Evolutionary conservation across 2,329 filamentous ascomycete species (phyloP), one percentile per base, ranked within the genome.

Genomic region (Plectosphaerella cucumerina): DNA sequence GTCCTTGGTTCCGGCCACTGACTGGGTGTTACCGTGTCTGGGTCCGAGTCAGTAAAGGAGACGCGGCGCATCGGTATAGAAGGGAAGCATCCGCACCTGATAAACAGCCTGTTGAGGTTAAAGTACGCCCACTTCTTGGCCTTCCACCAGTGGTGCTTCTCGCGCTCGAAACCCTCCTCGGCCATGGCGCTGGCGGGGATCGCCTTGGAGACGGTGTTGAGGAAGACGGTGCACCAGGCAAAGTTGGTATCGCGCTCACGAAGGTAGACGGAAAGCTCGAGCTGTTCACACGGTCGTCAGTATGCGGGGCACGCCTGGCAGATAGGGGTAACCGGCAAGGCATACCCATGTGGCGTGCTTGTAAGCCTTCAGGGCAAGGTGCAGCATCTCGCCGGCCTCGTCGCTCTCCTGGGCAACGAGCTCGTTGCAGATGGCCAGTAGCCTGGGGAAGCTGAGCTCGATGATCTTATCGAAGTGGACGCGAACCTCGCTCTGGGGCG

Each of bases 41-140:
- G 33, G 10, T 21, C 34, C 9, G 6, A 44, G 56, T 70, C 57
- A 70, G 65, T 47, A 44, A n/a, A n/a, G 21, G 18, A 42, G 18
- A 44, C 51, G 35, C 55, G 44, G 45, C 9, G 50, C 22, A 12
- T 12, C 31, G 15, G n/a, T 6, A 26, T 11, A 31, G 17, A 11
- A 17, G n/a, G 43, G 4, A 2, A 23, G 26, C n/a, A n/a, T n/a
- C n/a, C 78, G 55, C 73, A 93, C 89, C 90, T 83, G 60, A 97
- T 92, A 65, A 94, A 99, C 17, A 99, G 82, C 56, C 94, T 84
- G 74, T 99, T 99, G 60, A 99, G 73, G 70, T 97, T 97, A 64
- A 94, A 96, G 70, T 97, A 99, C 14, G 93, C 89, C 94, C 94
- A 97, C 72, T 99, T 99, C 85, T 97, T 97, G 57, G 92, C 89